Evolutionary conservation across 345 rosid species (phyloP).

Genomic region (Melaleuca quinquenervia): DNA sequence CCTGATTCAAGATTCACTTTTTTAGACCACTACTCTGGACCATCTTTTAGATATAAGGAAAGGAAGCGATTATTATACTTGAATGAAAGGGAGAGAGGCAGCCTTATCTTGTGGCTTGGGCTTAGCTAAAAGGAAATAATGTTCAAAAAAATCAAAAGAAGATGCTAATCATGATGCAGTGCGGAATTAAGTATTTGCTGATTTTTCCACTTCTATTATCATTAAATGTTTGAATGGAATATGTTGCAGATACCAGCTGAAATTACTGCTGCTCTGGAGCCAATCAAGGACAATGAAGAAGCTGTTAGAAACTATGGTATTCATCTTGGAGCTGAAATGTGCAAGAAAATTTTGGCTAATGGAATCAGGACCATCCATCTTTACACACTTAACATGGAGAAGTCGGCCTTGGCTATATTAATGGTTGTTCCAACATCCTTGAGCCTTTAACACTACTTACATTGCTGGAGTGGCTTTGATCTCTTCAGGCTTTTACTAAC

Average conservation of each 20-base stretch:
- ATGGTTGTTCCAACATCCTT: slow-evolving; percentile 30
- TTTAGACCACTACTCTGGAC: not conserved
- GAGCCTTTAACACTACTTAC: not conserved
- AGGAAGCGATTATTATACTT: not conserved
- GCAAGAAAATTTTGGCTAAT: slow-evolving; percentile 83
- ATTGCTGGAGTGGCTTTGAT: not conserved
- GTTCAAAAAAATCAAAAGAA: not conserved
- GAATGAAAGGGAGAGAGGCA: not conserved
- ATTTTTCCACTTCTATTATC: not conserved
- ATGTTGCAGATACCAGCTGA: slow-evolving; percentile 67
- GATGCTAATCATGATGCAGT: not conserved
- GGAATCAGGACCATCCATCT: slow-evolving; percentile 86
- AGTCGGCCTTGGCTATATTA: slow-evolving; percentile 79
- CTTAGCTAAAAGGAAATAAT: not conserved
- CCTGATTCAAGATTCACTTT: not conserved
- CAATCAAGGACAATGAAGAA: slow-evolving; percentile 96
- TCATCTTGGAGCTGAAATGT: slow-evolving; percentile 96
- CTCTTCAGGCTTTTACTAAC: not conserved
- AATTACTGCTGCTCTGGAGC: slow-evolving; percentile 78
- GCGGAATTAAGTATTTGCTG: not conserved
- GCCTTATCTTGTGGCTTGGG: not conserved
- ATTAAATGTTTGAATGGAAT: not conserved
- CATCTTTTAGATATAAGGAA: not conserved
- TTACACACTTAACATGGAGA: slow-evolving; percentile 91
- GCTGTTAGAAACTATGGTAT: slow-evolving; percentile 88